Evolutionary conservation across 148 eudicot species (phyloP).

Genomic region (Dianthus caryophyllus): DNA sequence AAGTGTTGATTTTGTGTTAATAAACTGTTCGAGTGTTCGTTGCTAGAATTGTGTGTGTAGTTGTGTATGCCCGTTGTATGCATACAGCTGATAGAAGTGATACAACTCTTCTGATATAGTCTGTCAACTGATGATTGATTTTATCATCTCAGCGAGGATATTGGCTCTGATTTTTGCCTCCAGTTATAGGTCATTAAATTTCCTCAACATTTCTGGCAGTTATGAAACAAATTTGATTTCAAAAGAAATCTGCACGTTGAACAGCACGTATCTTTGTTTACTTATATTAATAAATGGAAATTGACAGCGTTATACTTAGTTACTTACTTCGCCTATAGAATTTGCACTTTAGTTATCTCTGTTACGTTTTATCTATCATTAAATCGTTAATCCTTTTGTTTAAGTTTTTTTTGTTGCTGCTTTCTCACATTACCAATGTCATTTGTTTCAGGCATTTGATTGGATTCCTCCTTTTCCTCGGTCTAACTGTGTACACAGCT

Average conservation of each 20-base stretch:
- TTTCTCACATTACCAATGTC: constrained; percentile 2
- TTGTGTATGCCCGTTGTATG: no score
- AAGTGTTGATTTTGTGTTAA: background rate
- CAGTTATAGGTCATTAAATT: background rate
- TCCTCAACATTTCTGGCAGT: background rate
- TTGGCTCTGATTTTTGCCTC: background rate
- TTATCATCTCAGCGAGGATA: background rate
- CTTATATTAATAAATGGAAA: background rate
- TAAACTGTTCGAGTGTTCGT: background rate
- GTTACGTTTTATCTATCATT: no score
- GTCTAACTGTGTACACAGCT: constrained; percentile 80
- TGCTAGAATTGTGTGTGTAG: background rate
- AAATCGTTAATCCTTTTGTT: no score
- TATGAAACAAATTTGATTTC: background rate
- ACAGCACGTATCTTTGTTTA: background rate
- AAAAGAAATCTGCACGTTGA: background rate
- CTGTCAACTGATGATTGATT: background rate
- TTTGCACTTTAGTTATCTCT: background rate
- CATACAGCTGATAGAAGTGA: background rate
- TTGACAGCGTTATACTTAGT: background rate
- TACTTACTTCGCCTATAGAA: background rate
- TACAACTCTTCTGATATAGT: background rate
- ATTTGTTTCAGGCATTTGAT: constrained; percentile 77
- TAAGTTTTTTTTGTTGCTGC: background rate
- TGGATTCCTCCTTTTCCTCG: constrained; percentile 84